Evolutionary conservation across 2,329 filamentous ascomycete species (phyloP).

Genomic region (Blastomyces silverae): DNA sequence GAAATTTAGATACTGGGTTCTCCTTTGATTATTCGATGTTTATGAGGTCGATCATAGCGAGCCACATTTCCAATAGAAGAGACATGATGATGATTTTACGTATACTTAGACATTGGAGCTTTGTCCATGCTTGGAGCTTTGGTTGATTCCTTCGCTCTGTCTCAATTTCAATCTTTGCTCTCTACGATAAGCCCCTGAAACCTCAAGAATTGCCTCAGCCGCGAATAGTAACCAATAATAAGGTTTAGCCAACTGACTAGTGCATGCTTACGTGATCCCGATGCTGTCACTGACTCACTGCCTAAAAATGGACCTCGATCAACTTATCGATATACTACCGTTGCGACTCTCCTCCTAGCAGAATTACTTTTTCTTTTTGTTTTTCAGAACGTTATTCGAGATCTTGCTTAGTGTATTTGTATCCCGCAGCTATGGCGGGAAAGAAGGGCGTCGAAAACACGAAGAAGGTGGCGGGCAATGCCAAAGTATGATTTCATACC

Average conservation of each 20-base stretch:
- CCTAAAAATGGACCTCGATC: background rate
- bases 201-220: background rate
- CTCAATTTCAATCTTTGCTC: background rate
- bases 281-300: constrained; percentile 3
- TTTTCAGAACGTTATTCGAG: background rate
- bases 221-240: background rate
- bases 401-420: background rate
- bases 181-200: no score
- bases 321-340: background rate
- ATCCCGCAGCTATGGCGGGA: constrained; percentile 57
- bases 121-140: background rate
- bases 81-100: background rate
- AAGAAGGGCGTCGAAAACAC: constrained; percentile 66
- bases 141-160: background rate
- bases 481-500: constrained; percentile 39
- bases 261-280: background rate
- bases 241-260: background rate
- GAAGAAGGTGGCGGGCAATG: constrained; percentile 86
- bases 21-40: background rate
- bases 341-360: background rate
- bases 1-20: background rate
- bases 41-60: background rate
- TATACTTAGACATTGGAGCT: constrained; percentile 1
- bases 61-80: background rate
- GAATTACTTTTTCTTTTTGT: background rate